Percentiles rank a stretch among this genome's conserved stretches.
Evolutionary conservation across 345 rosid genomes (phyloP).

Genomic region (Balakata baccata): DNA sequence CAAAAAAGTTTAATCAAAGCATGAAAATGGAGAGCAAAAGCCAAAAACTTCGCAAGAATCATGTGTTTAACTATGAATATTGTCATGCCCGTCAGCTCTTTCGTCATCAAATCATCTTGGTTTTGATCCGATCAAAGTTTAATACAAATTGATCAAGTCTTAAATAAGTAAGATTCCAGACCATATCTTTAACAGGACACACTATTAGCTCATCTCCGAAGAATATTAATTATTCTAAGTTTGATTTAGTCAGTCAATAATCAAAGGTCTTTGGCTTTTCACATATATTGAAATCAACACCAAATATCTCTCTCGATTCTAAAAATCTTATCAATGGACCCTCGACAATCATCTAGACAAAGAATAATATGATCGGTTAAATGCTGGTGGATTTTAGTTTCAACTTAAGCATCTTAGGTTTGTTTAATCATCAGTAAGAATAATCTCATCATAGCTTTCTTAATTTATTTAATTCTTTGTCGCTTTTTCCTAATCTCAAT

Average conservation of each 20-base stretch:
- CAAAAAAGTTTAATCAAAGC: conserved; percentile 14
- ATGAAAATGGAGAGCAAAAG: conserved; percentile 39
- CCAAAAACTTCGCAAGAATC: conserved; percentile 48
- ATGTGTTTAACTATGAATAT: conserved; percentile 29
- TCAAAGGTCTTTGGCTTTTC: conserved; percentile 8
- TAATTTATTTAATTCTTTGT: conserved; percentile 13
- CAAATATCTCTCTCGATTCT: conserved; percentile 31
- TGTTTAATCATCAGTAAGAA: conserved; percentile 26
- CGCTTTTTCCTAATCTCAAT: conserved; percentile 31
- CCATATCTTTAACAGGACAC: conserved; percentile 23
- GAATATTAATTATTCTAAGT: conserved; percentile 22
- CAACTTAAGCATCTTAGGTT: conserved; percentile 22
- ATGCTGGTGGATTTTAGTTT: conserved; percentile 36
- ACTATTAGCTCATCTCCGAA: conserved; percentile 16
- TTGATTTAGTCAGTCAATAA: conserved; percentile 15
- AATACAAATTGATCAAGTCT: conserved; percentile 16
- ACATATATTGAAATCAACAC: conserved; percentile 7
- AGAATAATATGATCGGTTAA: conserved; percentile 31
- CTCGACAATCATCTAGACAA: conserved; percentile 35
- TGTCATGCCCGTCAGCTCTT: conserved; percentile 24
- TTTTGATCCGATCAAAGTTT: conserved; percentile 25
- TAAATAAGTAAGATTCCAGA: conserved; percentile 25
- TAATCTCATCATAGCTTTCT: conserved; percentile 22
- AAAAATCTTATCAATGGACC: conserved; percentile 26
- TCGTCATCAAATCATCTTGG: conserved; percentile 14